These are phyloP conservation scores for Xylaria grammica DNA, from an alignment of 495 filamentous ascomycete species.

Conservation along the genomic window DNA sequence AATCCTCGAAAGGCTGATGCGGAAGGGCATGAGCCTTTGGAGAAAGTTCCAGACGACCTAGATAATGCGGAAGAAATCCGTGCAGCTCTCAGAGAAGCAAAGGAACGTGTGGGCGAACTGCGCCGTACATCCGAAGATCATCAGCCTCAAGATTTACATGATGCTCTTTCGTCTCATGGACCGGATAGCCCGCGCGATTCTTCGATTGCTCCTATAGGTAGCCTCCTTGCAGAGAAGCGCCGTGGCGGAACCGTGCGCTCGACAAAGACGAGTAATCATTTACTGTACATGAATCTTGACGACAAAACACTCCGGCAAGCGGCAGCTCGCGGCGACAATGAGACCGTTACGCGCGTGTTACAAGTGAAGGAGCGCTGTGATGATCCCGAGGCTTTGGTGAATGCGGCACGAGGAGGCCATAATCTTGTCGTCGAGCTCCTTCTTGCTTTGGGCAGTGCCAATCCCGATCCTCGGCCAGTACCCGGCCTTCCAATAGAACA, in stretches of 20 bases:
- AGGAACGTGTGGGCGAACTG: constrained; percentile 53
- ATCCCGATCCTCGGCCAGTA: constrained; percentile 77
- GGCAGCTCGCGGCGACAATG: constrained; percentile 81
- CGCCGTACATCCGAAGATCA: constrained; percentile 70
- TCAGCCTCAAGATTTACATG: constrained; percentile 54
- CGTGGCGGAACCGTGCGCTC: constrained; percentile 53
- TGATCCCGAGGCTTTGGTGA: constrained; percentile 84
- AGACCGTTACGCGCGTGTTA: constrained; percentile 77
- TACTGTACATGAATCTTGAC: constrained; percentile 61
- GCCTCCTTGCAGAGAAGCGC: constrained; percentile 40
- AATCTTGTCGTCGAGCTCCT: constrained; percentile 83
- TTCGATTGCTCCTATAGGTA: constrained; percentile 51
- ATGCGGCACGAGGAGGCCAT: constrained; percentile 91
- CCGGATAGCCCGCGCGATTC: constrained; percentile 72
- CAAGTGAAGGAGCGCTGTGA: constrained; percentile 71
- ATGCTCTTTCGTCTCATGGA: constrained; percentile 68
- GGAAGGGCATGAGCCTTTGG: constrained; percentile 84
- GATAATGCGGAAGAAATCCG: constrained; percentile 68
- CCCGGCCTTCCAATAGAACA: constrained; percentile 56
- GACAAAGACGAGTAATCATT: constrained; percentile 60
- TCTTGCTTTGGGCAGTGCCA: constrained; percentile 76
- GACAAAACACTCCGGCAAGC: constrained; percentile 78
- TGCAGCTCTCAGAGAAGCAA: constrained; percentile 57
- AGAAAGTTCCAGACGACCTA: constrained; percentile 72
- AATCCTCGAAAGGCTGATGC: constrained; percentile 88